These are phyloP conservation scores for Alternaria triticimaculans DNA, from an alignment of 2,329 filamentous ascomycete species.

Conservation along the genomic window DNA sequence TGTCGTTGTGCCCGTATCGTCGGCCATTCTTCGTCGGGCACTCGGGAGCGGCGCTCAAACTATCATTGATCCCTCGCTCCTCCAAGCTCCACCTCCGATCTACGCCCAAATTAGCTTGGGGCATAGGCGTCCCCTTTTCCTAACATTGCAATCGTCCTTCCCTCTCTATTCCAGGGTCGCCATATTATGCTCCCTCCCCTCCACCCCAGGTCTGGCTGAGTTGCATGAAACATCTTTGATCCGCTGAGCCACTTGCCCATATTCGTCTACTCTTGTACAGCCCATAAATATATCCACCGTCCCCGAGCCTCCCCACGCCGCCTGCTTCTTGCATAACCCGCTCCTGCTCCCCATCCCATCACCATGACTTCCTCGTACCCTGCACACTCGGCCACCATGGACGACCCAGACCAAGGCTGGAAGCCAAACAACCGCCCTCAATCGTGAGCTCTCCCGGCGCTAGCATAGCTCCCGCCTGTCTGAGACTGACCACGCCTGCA, in stretches of 20 bases:
- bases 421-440: constrained; percentile 81
- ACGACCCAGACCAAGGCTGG: constrained; percentile 73
- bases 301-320: constrained; percentile 12
- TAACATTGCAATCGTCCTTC: constrained; percentile 27
- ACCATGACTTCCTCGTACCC: constrained; percentile 18
- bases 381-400: constrained; percentile 32
- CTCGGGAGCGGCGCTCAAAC: constrained; percentile 11
- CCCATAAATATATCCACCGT: constrained; percentile 15
- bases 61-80: neutral
- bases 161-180: constrained; percentile 22
- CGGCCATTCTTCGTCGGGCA: constrained; percentile 10
- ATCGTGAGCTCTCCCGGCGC: constrained; percentile 67
- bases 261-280: constrained; percentile 11
- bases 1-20: neutral
- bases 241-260: constrained; percentile 17
- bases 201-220: constrained; percentile 19
- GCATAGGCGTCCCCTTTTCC: constrained; percentile 37
- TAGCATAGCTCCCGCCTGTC: constrained; percentile 25
- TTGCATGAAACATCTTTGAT: constrained; percentile 37
- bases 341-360: constrained; percentile 10
- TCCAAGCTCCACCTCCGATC: constrained; percentile 21
- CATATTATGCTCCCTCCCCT: constrained; percentile 36
- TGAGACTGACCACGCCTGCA: constrained; percentile 52
- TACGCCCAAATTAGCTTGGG: constrained; percentile 25
- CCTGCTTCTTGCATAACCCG: constrained; percentile 5